Evolutionary conservation across 176 grass and related monocot genomes (phyloP), one percentile per base, ranked within the genome.

Genomic region (Rhynchospora pubera): DNA sequence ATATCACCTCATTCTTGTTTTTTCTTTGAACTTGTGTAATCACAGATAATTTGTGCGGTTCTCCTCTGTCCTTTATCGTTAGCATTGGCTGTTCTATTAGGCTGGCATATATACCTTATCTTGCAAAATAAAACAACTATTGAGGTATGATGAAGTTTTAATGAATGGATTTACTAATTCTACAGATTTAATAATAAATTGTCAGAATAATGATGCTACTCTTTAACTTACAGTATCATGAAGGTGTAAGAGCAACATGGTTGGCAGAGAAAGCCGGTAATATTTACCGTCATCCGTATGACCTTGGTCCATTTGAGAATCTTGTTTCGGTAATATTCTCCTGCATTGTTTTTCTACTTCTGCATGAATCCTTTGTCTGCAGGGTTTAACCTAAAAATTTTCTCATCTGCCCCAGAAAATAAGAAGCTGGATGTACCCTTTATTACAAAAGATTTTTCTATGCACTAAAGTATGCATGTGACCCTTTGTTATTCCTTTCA

Each of bases 91-190:
- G 69, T 91, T 23, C 86, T 98, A 77, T 87, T 98, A 82, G 90
- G 84, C 62, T 98, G 92, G 96, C 92, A 98, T 84, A 84, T 90
- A 73, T 95, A 98, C 79, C 96, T 98, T 59, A 90, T 98, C 69
- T 86, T 95, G n/a, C 96, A 91, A 81, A 98, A 98, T 79, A 98
- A 98, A 88, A 98, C 96, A 65, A 98, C 96, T 79, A 95, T 98
- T 0, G 96, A 98, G 92, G 96, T 98, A 85, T 80, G 85, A 5
- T 52, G 84, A 85, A 85, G 59, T 14, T 76, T 60, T 44, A 73
- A n/a, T 4, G 23, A 66, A 56, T 83, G n/a, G 48, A 68, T 77
- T 18, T 81, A 57, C 5, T 58, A 82, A 39, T 39, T 39, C 34
- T 11, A 63, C 14, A 66, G 26, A 47, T 21, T 65, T 51, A 1